Conservation (phyloP, 1,284 basidiomycete species). For the Gomphus bonarii region DNA sequence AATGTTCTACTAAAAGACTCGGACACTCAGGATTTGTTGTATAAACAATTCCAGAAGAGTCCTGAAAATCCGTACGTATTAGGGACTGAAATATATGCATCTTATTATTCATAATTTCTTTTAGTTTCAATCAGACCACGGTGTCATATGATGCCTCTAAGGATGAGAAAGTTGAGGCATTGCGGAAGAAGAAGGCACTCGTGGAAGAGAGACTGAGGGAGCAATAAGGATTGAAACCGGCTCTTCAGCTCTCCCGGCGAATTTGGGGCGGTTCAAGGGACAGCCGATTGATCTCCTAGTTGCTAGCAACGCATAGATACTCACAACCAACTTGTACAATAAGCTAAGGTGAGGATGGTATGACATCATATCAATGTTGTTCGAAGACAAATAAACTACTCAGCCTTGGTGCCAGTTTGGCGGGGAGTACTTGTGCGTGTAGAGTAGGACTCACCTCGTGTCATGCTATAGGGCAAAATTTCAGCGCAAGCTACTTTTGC, state of each 20-base stretch:
- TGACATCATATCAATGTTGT: too few species aligned
- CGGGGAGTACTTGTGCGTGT: not conserved
- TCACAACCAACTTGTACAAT: not conserved
- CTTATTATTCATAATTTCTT: not conserved
- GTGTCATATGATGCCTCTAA: constrained; percentile 77
- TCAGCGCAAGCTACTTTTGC: constrained; percentile 35
- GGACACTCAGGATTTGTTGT: constrained; percentile 48
- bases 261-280: not conserved
- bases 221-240: not conserved
- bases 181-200: constrained; percentile 46
- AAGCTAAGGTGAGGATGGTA: too few species aligned
- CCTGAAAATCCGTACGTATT: constrained; percentile 71
- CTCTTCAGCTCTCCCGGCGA: not conserved
- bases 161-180: constrained; percentile 67
- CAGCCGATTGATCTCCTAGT: not conserved
- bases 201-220: constrained; percentile 40
- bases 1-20: not conserved
- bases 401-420: not conserved
- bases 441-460: constrained; percentile 27
- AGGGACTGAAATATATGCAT: not conserved
- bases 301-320: not conserved
- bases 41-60: constrained; percentile 82
- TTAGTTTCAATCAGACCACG: constrained; percentile 72
- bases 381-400: too few species aligned
- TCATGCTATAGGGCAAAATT: constrained; percentile 31